Percentiles rank a stretch among this genome's conserved stretches.
These are phyloP conservation scores for Podaxis sp. DNA, from an alignment of 768 basidiomycete species.

Conservation along the genomic window DNA sequence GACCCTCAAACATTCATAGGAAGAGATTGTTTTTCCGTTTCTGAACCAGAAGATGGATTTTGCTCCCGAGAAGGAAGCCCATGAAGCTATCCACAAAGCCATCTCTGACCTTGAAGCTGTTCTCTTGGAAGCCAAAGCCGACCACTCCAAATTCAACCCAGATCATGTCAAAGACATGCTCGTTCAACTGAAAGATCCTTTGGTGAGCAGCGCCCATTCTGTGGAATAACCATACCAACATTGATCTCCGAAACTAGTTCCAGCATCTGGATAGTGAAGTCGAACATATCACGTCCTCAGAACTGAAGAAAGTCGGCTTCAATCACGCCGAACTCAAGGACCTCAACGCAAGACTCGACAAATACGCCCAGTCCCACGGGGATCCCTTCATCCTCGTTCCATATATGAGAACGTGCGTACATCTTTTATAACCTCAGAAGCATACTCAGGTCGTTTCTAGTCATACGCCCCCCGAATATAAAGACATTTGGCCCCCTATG, in stretches of 20 bases:
- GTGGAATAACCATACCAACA: neutral
- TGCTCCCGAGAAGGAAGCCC: constrained; percentile 2
- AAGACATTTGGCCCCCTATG: constrained; percentile 5
- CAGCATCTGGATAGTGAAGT: constrained; percentile 7
- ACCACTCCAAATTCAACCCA: constrained; percentile 3
- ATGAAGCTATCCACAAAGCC: neutral
- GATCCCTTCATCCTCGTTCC: constrained; percentile 10
- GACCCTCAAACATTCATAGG: neutral
- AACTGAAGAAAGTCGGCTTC: constrained; percentile 4
- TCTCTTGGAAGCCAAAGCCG: neutral
- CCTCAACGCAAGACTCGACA: neutral
- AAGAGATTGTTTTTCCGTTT: constrained; percentile 5
- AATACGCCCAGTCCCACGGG: constrained; percentile 1
- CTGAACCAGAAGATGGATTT: constrained; percentile 14
- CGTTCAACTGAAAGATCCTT: neutral
- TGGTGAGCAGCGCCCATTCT: neutral
- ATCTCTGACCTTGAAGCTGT: constrained; percentile 1
- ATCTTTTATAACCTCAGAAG: neutral
- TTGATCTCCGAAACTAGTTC: neutral
- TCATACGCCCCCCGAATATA: constrained; percentile 4
- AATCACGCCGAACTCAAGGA: constrained; percentile 1
- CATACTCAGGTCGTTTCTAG: neutral
- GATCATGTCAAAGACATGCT: neutral
- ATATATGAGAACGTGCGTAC: constrained; percentile 5
- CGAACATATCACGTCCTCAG: constrained; percentile 1